Base-by-base conservation (phyloP, 2,329 filamentous ascomycete genomes). In the Colletotrichum endophyticum region DNA sequence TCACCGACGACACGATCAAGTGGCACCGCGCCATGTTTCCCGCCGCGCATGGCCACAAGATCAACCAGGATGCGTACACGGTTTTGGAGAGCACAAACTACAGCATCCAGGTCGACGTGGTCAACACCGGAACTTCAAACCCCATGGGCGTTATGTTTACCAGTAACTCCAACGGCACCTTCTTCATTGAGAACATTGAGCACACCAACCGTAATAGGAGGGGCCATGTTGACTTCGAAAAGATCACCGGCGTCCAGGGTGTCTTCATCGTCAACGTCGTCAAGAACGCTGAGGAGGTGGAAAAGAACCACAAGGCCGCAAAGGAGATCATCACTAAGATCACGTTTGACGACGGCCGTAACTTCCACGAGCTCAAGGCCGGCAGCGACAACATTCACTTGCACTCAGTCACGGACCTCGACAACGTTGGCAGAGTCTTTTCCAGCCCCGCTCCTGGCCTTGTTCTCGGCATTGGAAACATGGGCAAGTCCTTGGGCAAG, bases 121-220 rank as follows among this genome's bases (percentile, higher is more conserved):
- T 96, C 90, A 95, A 94, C 2, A 88, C 88, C 53, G 88, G 87
- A 61, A 90, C 90, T 15, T 90, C 89, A 2, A 91, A 91, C 49
- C 91, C 94, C 1, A 96, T 98, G 91, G 98, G 97, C 39, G 93
- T 94, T 13, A 89, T 99, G 73, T 96, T 98, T 82, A 98, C 96
- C 8, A 99, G 96, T 83, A 99, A 99, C 84, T 99, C 96, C 36
- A 98, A 99, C 83, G 97, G 97, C 77, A 98, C 96, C 4, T 98
- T 96, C 84, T 99, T 99, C 83, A 97, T 95, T 3, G 93, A 94
- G 81, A 99, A 98, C 81, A 91, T 96, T 72, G 95, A 98, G 75
- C 94, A 98, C 84, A 98, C 96, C 39, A 99, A 99, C 84, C 94
- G 96, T 80, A 94, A 96, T 81, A 80, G 83, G 12, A 86, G 87